Evolutionary conservation across 1,284 basidiomycete genomes (phyloP).

Genomic region (Ceraceosorus bombacis): DNA sequence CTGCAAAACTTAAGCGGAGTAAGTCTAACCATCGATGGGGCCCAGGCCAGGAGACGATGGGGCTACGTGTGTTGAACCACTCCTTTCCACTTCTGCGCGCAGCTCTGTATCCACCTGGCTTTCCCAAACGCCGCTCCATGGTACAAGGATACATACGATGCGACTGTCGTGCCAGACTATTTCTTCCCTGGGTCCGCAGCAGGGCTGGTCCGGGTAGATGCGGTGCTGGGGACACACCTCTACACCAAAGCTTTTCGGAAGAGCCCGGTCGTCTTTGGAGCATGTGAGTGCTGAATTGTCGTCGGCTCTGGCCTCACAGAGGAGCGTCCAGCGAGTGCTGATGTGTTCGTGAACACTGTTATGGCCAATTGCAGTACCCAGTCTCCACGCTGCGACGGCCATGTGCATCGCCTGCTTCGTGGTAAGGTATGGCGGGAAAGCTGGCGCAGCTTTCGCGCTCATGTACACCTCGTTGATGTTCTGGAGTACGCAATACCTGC

Average conservation of each 20-base stretch:
- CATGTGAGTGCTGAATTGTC: neutral
- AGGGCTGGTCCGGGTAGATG: constrained; percentile 28
- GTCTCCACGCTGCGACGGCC: constrained; percentile 31
- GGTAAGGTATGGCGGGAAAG: constrained; percentile 19
- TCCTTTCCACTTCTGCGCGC: too few species aligned
- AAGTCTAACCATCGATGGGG: too few species aligned
- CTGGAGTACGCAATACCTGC: constrained; percentile 26
- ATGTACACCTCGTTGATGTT: constrained; percentile 28
- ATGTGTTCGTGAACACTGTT: neutral
- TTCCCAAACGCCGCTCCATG: constrained; percentile 32
- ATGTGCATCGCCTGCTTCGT: constrained; percentile 27
- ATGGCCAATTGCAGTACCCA: constrained; percentile 32
- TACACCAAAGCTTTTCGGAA: constrained; percentile 27
- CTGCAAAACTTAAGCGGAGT: constrained; percentile 26
- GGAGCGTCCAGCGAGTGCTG: neutral
- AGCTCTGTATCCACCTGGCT: constrained; percentile 25
- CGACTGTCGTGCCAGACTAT: constrained; percentile 23
- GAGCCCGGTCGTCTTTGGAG: constrained; percentile 15
- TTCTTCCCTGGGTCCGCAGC: constrained; percentile 29
- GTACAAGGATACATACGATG: constrained; percentile 27
- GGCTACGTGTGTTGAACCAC: too few species aligned
- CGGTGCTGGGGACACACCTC: constrained; percentile 21
- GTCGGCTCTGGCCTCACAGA: too few species aligned
- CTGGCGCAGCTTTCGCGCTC: constrained; percentile 16
- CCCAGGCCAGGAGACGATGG: too few species aligned